Conservation (phyloP, 148 eudicot genomes). For the Camellia lanceoleosa region DNA sequence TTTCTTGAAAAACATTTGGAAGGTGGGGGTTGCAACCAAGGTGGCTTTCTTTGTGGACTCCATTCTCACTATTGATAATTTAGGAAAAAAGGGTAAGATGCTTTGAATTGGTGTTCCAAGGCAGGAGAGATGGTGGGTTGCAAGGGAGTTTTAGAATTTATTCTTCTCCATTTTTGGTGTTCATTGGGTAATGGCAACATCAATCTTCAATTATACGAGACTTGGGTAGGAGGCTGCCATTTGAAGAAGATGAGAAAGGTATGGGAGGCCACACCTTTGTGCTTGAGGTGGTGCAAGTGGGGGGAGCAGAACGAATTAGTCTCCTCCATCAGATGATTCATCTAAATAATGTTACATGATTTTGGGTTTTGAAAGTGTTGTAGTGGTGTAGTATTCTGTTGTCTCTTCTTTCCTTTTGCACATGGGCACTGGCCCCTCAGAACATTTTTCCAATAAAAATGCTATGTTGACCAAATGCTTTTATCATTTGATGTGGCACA, state of each 20-base stretch:
- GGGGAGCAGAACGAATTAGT: no score
- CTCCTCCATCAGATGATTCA: no score
- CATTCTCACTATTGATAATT: not conserved
- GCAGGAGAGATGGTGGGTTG: not conserved
- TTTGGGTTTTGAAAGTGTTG: no score
- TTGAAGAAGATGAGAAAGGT: not conserved
- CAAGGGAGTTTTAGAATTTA: not conserved
- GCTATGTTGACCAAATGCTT: no score
- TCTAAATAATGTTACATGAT: no score
- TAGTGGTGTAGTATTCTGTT: no score
- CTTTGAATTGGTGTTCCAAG: not conserved
- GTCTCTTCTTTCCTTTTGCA: no score
- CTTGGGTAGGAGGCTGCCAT: not conserved
- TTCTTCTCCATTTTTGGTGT: no score
- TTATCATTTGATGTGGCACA: no score
- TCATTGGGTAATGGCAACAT: no score
- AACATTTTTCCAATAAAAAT: no score
- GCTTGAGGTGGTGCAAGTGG: not conserved
- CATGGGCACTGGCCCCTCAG: no score
- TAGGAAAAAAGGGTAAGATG: not conserved
- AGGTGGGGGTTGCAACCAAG: not conserved
- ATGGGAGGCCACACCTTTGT: not conserved
- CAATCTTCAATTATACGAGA: not conserved
- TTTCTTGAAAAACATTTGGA: not conserved
- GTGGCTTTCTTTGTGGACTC: not conserved